A percentile compares a stretch with the other conserved stretches of the same genome.
phyloP scores from a whole-genome alignment of 768 basidiomycete species.

The Crassisporium funariophilum region DNA sequence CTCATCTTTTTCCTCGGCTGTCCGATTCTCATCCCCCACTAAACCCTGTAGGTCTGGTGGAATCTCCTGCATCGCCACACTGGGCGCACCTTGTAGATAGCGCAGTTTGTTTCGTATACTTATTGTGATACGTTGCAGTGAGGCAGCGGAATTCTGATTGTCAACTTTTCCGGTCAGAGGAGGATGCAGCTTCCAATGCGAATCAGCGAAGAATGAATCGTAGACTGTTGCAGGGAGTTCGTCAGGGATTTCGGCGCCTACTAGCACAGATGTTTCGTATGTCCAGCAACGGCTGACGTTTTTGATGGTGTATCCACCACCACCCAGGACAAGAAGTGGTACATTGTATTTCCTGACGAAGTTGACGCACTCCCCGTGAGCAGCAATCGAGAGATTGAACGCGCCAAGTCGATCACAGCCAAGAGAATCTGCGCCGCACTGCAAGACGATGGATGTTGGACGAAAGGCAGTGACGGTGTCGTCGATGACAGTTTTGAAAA shows the following conservation, averaged over 20 bases:
- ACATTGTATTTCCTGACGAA: constrained; percentile 93
- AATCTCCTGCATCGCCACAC: constrained; percentile 94
- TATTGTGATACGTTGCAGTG: constrained; percentile 85
- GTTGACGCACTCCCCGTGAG: constrained; percentile 97
- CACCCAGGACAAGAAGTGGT: constrained; percentile 89
- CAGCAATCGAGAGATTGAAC: constrained; percentile 96
- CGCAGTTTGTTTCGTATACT: constrained; percentile 85
- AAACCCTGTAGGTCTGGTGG: constrained; percentile 87
- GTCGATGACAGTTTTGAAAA: constrained; percentile 96
- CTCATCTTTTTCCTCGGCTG: constrained; percentile 69
- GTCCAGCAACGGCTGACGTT: constrained; percentile 99
- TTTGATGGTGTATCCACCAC: constrained; percentile 96
- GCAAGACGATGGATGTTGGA: constrained; percentile 89
- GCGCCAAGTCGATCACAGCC: constrained; percentile 95
- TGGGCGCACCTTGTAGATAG: constrained; percentile 94
- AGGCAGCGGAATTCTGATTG: constrained; percentile 85
- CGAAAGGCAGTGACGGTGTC: constrained; percentile 89
- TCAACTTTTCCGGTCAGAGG: constrained; percentile 90
- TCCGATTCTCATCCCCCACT: constrained; percentile 71
- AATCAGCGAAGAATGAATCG: constrained; percentile 90
- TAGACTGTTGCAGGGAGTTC: constrained; percentile 88
- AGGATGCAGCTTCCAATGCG: constrained; percentile 91
- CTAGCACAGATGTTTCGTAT: constrained; percentile 93
- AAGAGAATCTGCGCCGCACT: constrained; percentile 96
- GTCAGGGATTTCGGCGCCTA: constrained; percentile 81